A percentile compares a stretch with the other conserved stretches of the same genome.
Evolutionary conservation across 495 filamentous ascomycete species (phyloP).

Genomic region (Annulohypoxylon maeteangense): DNA sequence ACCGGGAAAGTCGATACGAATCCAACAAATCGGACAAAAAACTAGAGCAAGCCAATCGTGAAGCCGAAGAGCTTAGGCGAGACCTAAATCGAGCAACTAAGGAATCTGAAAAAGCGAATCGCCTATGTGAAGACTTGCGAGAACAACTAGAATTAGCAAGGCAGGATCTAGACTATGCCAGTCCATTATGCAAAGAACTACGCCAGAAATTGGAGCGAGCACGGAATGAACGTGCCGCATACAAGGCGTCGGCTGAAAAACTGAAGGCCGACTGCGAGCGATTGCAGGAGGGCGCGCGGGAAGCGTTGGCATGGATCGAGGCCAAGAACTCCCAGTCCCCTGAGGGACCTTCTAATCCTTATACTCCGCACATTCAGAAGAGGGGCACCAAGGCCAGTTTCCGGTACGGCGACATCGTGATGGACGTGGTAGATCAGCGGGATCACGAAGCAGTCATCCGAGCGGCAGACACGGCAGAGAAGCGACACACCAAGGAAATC

Average conservation of each 20-base stretch:
- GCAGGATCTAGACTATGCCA: conserved; percentile 43
- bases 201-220: conserved; percentile 61
- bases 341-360: conserved; percentile 32
- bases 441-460: conserved; percentile 58
- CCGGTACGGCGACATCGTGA: conserved; percentile 48
- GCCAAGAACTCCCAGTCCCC: conserved; percentile 52
- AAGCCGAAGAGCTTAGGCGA: conserved; percentile 60
- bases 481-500: conserved; percentile 80
- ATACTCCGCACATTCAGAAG: conserved; percentile 37
- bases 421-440: conserved; percentile 50
- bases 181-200: conserved; percentile 37
- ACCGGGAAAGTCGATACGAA: conserved; percentile 60
- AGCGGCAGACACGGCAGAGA: conserved; percentile 63
- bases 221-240: conserved; percentile 56
- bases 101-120: conserved; percentile 37
- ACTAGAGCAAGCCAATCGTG: conserved; percentile 49
- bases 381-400: conserved; percentile 44
- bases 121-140: conserved; percentile 40
- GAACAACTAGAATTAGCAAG: conserved; percentile 36
- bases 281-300: conserved; percentile 46
- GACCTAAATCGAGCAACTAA: conserved; percentile 51
- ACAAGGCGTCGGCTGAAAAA: conserved; percentile 56
- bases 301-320: conserved; percentile 47
- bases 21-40: conserved; percentile 63
- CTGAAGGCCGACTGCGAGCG: conserved; percentile 54